Evolutionary conservation across 2,329 filamentous ascomycete genomes (phyloP), one percentile per base, ranked within the genome.

Genomic region (Ophiocordyceps sinensis): DNA sequence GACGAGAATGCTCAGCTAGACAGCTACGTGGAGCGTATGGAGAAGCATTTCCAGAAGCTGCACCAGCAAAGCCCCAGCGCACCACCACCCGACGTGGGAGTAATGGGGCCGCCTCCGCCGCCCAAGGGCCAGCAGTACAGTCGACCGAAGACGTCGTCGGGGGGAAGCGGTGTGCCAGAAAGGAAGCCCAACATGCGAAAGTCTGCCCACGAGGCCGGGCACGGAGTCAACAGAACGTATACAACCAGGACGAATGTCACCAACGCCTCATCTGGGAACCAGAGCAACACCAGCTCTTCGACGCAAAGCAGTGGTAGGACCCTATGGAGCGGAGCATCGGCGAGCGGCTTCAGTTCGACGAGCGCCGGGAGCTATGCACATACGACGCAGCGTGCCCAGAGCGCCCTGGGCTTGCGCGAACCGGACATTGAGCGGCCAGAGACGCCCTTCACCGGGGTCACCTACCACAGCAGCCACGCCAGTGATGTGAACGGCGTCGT

Each of bases 301-400:
- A 88, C 83, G 1, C 77, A 84, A 50, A 79, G 77, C 56, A 95
- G 86, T 14, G 79, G 81, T 50, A 77, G 82, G 51, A 96, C 85
- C 53, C 61, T 98, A 36, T 95, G 95, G 89, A 96, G 89, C 58
- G 91, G 89, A 3, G 73, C 77, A 40, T 96, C 91, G 41, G 91
- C 91, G 1, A 80, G 88, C 39, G 89, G 75, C 12, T 86, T 95
- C 61, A 96, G 89, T 58, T 85, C 87, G 39, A 96, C 91, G 14
- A 96, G 91, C 61, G 91, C 91, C 14, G 91, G 88, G 41, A 96
- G 89, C 61, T 77, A 93, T 48, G 88, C 87, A 28, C 77, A 88
- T 45, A 83, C 84, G 53, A 82, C 80, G 53, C 61, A 70, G 49
- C 56, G 79, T 46, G 70, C 80, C 14, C 75, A 77, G 47, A 85